Evolutionary conservation across 2,329 filamentous ascomycete genomes (phyloP).

Genomic region (Aspergillus tubingensis): DNA sequence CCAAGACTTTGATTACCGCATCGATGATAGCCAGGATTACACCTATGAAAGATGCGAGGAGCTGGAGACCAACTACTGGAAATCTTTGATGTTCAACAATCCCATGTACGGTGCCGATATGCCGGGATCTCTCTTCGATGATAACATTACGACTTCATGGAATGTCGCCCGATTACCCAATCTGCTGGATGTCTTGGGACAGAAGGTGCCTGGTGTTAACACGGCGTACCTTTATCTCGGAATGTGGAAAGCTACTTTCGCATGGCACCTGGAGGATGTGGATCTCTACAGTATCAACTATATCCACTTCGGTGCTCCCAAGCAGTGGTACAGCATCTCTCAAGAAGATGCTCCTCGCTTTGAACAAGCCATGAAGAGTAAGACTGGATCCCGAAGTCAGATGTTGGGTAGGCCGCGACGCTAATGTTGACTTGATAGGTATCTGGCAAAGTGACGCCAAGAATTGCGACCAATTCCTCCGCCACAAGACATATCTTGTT

Average conservation of each 20-base stretch:
- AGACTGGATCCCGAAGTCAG: constrained; percentile 15
- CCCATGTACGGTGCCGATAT: constrained; percentile 96
- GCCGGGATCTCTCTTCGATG: constrained; percentile 91
- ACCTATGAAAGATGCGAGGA: constrained; percentile 91
- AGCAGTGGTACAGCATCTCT: constrained; percentile 99
- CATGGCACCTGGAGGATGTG: constrained; percentile 98
- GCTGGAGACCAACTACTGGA: constrained; percentile 94
- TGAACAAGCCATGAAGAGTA: constrained; percentile 87
- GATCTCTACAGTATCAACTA: constrained; percentile 99
- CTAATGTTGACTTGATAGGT: constrained; percentile 30
- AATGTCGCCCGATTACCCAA: constrained; percentile 95
- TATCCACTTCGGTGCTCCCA: constrained; percentile 96
- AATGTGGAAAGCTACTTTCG: constrained; percentile 99
- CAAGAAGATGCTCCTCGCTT: constrained; percentile 92
- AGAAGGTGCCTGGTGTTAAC: constrained; percentile 95
- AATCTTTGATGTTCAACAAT: constrained; percentile 89
- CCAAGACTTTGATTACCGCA: constrained; percentile 84
- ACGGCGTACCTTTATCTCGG: constrained; percentile 96
- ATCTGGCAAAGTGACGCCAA: constrained; percentile 96
- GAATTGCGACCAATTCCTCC: constrained; percentile 90
- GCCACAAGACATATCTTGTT: constrained; percentile 96
- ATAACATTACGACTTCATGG: constrained; percentile 74
- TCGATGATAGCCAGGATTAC: constrained; percentile 81
- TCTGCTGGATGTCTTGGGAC: constrained; percentile 87
- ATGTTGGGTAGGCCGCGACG: neutral